phyloP scores from a whole-genome alignment of 768 basidiomycete species.

The Xerocomellus amylosporus region DNA sequence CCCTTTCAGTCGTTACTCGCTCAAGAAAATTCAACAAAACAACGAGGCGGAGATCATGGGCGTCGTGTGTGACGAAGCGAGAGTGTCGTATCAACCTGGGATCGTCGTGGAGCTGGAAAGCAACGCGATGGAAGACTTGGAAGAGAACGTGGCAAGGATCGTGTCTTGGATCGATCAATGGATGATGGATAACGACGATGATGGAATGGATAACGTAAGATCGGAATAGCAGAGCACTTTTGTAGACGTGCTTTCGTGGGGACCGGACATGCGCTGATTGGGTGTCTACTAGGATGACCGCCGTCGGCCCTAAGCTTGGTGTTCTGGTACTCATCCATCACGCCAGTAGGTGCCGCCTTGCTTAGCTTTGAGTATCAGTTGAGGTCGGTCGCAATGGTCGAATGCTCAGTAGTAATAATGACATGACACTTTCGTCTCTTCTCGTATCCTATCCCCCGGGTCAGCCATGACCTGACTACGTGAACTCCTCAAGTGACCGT shows the following conservation, averaged over 20 bases:
- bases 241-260: background rate
- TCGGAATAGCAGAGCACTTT: background rate
- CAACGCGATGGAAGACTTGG: conserved; percentile 74
- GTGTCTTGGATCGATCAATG: conserved; percentile 85
- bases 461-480: background rate
- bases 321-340: background rate
- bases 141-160: conserved; percentile 83
- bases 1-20: conserved; percentile 64
- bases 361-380: no score
- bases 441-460: background rate
- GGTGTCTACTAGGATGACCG: background rate
- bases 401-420: background rate
- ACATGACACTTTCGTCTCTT: background rate
- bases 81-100: conserved; percentile 78
- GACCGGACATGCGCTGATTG: background rate
- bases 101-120: conserved; percentile 85
- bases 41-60: conserved; percentile 99
- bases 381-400: background rate
- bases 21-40: conserved; percentile 97
- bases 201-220: background rate
- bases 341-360: no score
- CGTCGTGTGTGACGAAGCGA: conserved; percentile 84
- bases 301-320: no score
- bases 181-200: conserved; percentile 35
- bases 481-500: background rate